A percentile compares a stretch with the other conserved stretches of the same genome.
phyloP scores from a whole-genome alignment of 192 early-diverging fungal species.

The Phycomyces nitens region DNA sequence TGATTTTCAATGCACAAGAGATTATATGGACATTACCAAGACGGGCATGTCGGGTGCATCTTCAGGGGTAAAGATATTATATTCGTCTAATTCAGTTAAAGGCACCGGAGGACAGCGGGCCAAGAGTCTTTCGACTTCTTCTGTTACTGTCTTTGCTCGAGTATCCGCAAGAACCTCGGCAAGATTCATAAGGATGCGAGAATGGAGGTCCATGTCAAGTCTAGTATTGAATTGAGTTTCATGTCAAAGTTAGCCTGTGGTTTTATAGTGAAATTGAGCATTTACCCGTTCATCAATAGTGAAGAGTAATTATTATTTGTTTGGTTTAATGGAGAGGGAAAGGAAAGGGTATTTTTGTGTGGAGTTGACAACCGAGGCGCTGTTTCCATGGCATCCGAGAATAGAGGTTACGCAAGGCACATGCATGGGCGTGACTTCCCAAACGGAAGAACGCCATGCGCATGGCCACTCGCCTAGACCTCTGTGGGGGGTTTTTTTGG shows the following conservation, averaged over 20 bases:
- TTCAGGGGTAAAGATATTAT: constrained; percentile 20
- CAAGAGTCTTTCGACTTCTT: constrained; percentile 42
- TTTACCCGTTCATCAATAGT: not conserved
- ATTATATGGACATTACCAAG: constrained; percentile 20
- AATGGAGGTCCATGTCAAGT: constrained; percentile 54
- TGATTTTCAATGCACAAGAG: not conserved
- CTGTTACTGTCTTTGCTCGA: constrained; percentile 35
- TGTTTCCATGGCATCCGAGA: not conserved
- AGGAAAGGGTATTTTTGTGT: no score
- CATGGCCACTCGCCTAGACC: no score
- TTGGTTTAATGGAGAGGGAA: no score
- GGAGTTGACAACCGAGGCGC: not conserved
- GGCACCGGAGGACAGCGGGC: constrained; percentile 37
- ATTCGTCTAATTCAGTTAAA: constrained; percentile 9
- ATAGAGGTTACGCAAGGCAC: not conserved
- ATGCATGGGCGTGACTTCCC: not conserved
- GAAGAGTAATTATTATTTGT: not conserved
- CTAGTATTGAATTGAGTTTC: no score
- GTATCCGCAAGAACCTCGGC: constrained; percentile 48
- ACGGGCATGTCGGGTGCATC: constrained; percentile 5
- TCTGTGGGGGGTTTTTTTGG: no score
- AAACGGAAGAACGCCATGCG: no score
- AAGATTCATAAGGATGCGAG: constrained; percentile 48
- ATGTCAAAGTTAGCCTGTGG: no score
- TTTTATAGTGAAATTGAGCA: not conserved